A percentile compares a stretch with the other conserved stretches of the same genome.
phyloP scores from a whole-genome alignment of 2,329 filamentous ascomycete species.

The Ceratocystis lukuohia region DNA sequence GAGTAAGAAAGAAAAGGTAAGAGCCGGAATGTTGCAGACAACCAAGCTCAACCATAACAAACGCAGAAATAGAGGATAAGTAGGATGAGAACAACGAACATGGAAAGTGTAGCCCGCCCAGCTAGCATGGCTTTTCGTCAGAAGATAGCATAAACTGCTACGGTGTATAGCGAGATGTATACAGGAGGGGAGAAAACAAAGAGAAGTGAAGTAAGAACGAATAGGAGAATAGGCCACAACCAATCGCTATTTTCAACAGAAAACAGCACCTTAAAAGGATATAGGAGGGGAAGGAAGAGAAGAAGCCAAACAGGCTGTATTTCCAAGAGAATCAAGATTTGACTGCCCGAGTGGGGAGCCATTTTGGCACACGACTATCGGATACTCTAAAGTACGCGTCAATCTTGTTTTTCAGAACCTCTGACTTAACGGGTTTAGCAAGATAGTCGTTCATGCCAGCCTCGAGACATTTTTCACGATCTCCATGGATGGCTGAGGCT shows the following conservation, averaged over 20 bases:
- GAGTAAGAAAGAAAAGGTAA: background rate
- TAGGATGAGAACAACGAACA: too few relatives aligned
- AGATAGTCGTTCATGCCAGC: constrained; percentile 97
- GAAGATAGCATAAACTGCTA: too few relatives aligned
- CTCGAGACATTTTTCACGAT: constrained; percentile 87
- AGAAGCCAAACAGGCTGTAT: background rate
- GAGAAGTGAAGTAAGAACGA: background rate
- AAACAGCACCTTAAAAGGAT: background rate
- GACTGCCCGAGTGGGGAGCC: constrained; percentile 21
- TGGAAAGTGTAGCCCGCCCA: too few relatives aligned
- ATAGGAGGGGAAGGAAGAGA: background rate
- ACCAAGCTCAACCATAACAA: too few relatives aligned
- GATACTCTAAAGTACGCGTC: constrained; percentile 39
- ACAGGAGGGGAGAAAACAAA: background rate
- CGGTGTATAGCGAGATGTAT: too few relatives aligned
- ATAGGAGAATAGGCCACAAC: background rate
- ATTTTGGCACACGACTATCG: constrained; percentile 22
- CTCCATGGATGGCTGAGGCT: constrained; percentile 83
- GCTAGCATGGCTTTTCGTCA: too few relatives aligned
- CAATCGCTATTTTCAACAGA: background rate
- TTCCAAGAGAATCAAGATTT: background rate
- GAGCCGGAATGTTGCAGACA: background rate
- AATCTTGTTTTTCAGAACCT: constrained; percentile 74
- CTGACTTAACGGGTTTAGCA: constrained; percentile 84
- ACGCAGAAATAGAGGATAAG: too few relatives aligned